Evolutionary conservation across 148 eudicot species (phyloP), one percentile per base, ranked within the genome.

Genomic region (Rhododendron henanense): DNA sequence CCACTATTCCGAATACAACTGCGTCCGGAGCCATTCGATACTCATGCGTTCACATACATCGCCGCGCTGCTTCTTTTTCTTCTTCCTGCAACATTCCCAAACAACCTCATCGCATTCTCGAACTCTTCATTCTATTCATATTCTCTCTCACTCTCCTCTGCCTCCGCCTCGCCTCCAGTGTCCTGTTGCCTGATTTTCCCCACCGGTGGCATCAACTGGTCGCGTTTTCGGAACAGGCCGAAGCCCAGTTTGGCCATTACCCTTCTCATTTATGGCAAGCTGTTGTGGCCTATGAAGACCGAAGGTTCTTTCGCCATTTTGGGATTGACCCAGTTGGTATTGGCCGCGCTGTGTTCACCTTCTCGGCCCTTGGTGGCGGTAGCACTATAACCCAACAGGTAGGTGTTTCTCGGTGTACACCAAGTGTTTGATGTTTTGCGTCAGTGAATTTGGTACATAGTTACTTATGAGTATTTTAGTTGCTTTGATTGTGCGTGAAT

Each of bases 301-400:
- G 86, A 41, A 71, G 86, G 5, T 85, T 85, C 86, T 85, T 85
- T 85, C 71, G 15, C 31, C 86, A 85, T 78, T 77, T 85, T 57
- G 86, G 86, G 53, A 63, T 85, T 7, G 86, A 77, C 82, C 86
- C 86, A 53, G 55, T 85, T 13, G 86, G 86, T 51, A 59, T 85
- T 76, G 86, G 39, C 14, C 81, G 82, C 11, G 86, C 86, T 10
- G 57, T 85, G 48, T 53, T 85, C 21, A 77, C 86, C 0, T 57
- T 77, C 11, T 77, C 86, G 51, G 45, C 69, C 6, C 71, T 6
- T 41, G 86, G 86, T 4, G 86, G 86, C 16, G 82, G 86, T 37
- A 85, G 86, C 55, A 85, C 86, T 39, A 85, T 85, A 67, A 85
- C 74, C 23, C 86, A 77, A 13, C 86, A 85, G 82, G 86, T 85